These are phyloP conservation scores for Magnaporthiopsis rhizophila DNA, from an alignment of 2,329 filamentous ascomycete species.

Conservation along the genomic window DNA sequence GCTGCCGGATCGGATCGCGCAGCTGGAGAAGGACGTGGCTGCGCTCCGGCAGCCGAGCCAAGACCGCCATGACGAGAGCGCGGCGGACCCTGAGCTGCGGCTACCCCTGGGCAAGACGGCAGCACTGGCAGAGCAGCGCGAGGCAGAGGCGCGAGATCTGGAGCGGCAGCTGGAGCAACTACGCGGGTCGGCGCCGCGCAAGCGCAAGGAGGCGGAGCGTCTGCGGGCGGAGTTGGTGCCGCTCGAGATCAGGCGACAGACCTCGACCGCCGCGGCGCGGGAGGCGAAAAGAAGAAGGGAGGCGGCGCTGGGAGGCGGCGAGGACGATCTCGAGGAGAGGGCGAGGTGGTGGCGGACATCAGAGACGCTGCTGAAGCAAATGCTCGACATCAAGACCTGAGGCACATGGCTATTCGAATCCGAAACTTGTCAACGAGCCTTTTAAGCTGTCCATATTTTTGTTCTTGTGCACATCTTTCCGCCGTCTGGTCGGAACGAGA, in stretches of 20 bases:
- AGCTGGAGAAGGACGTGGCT: constrained; percentile 40
- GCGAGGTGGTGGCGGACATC: constrained; percentile 67
- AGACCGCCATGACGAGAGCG: not conserved
- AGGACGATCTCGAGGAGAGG: constrained; percentile 67
- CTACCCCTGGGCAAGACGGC: constrained; percentile 51
- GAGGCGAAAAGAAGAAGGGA: constrained; percentile 65
- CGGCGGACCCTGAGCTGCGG: constrained; percentile 36
- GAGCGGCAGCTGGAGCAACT: constrained; percentile 57
- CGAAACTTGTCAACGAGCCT: too few species aligned
- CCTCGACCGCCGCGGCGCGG: constrained; percentile 57
- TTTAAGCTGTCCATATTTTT: too few species aligned
- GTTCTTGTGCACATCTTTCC: too few species aligned
- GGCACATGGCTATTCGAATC: too few species aligned
- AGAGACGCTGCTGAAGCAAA: constrained; percentile 54
- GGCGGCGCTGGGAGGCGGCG: constrained; percentile 53
- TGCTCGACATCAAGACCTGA: constrained; percentile 31
- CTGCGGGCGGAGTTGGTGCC: constrained; percentile 60
- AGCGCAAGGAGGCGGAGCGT: constrained; percentile 58
- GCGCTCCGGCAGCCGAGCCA: constrained; percentile 27
- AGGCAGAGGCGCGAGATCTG: constrained; percentile 44
- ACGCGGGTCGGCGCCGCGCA: constrained; percentile 54
- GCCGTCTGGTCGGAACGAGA: too few species aligned
- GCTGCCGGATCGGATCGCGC: constrained; percentile 40
- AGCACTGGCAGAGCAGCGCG: constrained; percentile 41
- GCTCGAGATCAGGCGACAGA: constrained; percentile 53